phyloP scores from a whole-genome alignment of 1,284 basidiomycete genomes.

The Ganoderma resinaceum region DNA sequence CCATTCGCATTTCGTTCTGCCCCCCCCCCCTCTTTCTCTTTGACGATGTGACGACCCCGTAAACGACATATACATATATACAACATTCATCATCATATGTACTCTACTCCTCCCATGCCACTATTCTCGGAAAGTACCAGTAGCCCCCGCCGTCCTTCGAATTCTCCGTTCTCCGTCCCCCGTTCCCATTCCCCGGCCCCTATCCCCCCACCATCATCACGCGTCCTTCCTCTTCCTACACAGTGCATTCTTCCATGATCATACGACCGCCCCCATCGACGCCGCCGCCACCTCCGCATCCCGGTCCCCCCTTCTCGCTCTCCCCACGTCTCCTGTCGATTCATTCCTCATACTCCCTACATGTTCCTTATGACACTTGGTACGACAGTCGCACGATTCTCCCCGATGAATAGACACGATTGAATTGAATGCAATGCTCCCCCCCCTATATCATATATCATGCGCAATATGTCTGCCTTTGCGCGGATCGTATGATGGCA shows the following conservation, averaged over 20 bases:
- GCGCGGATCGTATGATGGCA: background rate
- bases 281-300: background rate
- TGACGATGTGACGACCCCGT: background rate
- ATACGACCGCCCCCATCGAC: background rate
- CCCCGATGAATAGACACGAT: slow-evolving; percentile 4
- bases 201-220: background rate
- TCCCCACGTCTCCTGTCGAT: background rate
- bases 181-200: background rate
- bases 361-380: background rate
- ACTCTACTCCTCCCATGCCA: background rate
- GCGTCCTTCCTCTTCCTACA: background rate
- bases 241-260: background rate
- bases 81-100: background rate
- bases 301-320: background rate
- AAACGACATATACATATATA: slow-evolving; percentile 2
- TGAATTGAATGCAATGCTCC: background rate
- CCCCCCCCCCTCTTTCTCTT: background rate
- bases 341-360: background rate
- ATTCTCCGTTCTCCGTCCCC: background rate
- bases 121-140: slow-evolving; percentile 6
- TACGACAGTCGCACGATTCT: background rate
- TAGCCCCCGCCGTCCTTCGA: background rate
- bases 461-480: background rate
- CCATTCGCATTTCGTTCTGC: background rate
- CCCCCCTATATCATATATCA: background rate